phyloP scores from a whole-genome alignment of 805 yeast genomes.

The Ogataea trehaloabstinens region DNA sequence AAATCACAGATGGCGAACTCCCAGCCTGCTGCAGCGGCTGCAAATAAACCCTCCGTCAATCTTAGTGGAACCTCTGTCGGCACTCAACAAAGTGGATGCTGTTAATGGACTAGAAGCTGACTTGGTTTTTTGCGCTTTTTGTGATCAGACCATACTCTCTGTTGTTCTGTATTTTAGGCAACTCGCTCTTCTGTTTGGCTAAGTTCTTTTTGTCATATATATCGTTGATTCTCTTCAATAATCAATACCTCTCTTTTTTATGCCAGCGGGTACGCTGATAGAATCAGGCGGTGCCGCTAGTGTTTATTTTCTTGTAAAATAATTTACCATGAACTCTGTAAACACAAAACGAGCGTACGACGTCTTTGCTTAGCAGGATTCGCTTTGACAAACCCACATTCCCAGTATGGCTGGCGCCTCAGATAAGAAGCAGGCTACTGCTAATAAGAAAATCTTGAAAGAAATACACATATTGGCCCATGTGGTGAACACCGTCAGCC shows the following conservation, averaged over 20 bases:
- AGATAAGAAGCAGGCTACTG: conserved; percentile 35
- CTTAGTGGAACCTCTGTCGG: conserved; percentile 65
- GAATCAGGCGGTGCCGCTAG: neutral
- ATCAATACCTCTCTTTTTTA: conserved; percentile 1
- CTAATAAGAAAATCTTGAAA: conserved; percentile 29
- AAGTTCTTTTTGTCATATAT: conserved; percentile 1
- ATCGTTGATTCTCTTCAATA: conserved; percentile 3
- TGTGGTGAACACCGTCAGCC: conserved; percentile 37
- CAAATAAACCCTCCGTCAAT: conserved; percentile 64
- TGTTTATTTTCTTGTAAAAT: neutral
- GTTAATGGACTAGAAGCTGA: conserved; percentile 30
- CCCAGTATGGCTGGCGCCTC: conserved; percentile 37
- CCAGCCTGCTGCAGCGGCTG: conserved; percentile 39
- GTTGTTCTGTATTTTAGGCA: neutral
- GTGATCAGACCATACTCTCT: neutral
- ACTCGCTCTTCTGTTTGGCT: conserved; percentile 4
- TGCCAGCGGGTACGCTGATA: neutral
- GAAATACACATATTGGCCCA: conserved; percentile 35
- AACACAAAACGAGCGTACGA: too few relatives aligned
- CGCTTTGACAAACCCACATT: too few relatives aligned
- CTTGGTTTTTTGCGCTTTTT: neutral
- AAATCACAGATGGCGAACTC: conserved; percentile 88
- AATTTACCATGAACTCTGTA: too few relatives aligned
- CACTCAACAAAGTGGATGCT: conserved; percentile 45
- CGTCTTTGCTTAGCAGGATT: too few relatives aligned